Conservation (phyloP, 2,329 filamentous ascomycete genomes). For the Eurotiales sp. region DNA sequence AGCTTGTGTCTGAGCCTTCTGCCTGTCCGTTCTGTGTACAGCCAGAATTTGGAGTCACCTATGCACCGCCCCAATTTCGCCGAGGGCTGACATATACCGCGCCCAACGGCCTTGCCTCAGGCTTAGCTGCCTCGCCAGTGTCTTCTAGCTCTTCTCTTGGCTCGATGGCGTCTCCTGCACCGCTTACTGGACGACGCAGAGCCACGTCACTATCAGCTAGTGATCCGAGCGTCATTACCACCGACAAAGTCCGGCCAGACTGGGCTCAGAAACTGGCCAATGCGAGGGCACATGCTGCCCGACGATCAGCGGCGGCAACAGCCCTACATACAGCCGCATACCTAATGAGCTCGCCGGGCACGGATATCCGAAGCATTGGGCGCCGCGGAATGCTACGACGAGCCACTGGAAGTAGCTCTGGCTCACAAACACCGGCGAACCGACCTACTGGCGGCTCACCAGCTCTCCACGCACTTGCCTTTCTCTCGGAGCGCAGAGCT, state of each 20-base stretch:
- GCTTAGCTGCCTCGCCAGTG: constrained; percentile 65
- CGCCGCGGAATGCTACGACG: constrained; percentile 52
- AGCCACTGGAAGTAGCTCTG: constrained; percentile 33
- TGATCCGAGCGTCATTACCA: constrained; percentile 83
- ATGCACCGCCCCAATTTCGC: constrained; percentile 82
- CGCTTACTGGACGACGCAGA: constrained; percentile 48
- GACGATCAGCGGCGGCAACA: constrained; percentile 86
- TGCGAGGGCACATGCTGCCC: constrained; percentile 77
- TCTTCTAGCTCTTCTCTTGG: constrained; percentile 76
- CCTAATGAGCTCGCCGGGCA: constrained; percentile 62
- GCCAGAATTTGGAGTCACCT: constrained; percentile 93
- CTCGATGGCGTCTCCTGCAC: constrained; percentile 36
- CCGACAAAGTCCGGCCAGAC: constrained; percentile 86
- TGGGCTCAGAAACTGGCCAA: constrained; percentile 87
- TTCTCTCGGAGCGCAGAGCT: constrained; percentile 43
- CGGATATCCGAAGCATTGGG: constrained; percentile 52
- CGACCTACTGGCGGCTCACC: constrained; percentile 30
- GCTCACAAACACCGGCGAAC: constrained; percentile 29
- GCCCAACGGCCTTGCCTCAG: constrained; percentile 39
- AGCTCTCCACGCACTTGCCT: constrained; percentile 44
- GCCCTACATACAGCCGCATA: constrained; percentile 94
- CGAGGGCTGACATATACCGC: constrained; percentile 71
- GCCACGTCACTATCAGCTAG: constrained; percentile 73
- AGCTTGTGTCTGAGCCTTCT: constrained; percentile 85
- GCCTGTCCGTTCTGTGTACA: constrained; percentile 94